Percentiles rank a stretch among this genome's conserved stretches.
Conservation (phyloP, 139 green algal species). For the Coccomyxa sp. region DNA sequence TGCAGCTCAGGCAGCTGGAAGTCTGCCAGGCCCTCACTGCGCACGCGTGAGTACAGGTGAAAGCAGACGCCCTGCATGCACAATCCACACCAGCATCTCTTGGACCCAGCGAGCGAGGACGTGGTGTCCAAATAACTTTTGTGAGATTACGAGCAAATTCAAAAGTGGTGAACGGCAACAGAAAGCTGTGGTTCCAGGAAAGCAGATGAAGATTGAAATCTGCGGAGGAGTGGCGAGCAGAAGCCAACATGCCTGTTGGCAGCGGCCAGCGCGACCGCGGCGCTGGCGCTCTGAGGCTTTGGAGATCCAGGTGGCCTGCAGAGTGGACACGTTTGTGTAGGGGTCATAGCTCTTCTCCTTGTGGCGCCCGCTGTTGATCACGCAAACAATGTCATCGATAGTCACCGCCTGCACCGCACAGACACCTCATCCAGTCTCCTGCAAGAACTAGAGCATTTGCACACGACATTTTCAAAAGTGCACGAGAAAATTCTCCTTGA, state of each 20-base stretch:
- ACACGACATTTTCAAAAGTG: too few relatives aligned
- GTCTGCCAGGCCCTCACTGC: conserved; percentile 38
- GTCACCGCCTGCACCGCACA: conserved; percentile 62
- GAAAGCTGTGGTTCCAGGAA: too few relatives aligned
- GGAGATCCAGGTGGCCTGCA: conserved; percentile 55
- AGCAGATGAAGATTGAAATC: too few relatives aligned
- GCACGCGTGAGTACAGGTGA: conserved; percentile 70
- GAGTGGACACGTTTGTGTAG: conserved; percentile 69
- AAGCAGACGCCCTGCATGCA: conserved; percentile 64
- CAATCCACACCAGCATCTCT: neutral
- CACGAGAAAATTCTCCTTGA: too few relatives aligned
- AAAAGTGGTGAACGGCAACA: too few relatives aligned
- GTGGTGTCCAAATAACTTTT: too few relatives aligned
- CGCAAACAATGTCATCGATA: conserved; percentile 82
- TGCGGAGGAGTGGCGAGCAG: too few relatives aligned
- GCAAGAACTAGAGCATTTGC: too few relatives aligned
- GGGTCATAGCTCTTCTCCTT: conserved; percentile 87
- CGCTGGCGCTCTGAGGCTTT: conserved; percentile 67
- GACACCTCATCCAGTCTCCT: too few relatives aligned
- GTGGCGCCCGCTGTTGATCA: conserved; percentile 67
- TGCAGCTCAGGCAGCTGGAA: conserved; percentile 60
- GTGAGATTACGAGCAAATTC: too few relatives aligned
- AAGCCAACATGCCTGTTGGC: conserved; percentile 37
- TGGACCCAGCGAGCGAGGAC: too few relatives aligned
- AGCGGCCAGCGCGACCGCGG: conserved; percentile 69